Evolutionary conservation across 306 rosid species (phyloP).

Genomic region (Cicer cuneatum): DNA sequence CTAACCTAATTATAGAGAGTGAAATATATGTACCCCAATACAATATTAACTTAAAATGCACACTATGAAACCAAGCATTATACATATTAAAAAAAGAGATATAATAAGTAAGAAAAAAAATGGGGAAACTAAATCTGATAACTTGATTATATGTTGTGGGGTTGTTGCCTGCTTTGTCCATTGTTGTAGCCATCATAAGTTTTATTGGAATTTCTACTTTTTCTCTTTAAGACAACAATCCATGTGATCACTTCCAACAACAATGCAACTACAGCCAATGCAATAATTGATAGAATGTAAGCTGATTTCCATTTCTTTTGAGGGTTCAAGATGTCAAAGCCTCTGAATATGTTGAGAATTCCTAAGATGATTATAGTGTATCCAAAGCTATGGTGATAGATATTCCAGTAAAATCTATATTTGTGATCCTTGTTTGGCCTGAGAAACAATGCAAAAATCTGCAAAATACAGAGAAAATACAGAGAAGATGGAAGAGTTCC

Average conservation of each 20-base stretch:
- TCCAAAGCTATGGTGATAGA: conserved; percentile 81
- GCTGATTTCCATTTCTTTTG: conserved; percentile 64
- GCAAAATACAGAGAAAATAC: conserved; percentile 18
- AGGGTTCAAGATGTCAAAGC: conserved; percentile 64
- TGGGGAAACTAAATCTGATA: background rate
- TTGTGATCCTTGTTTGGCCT: conserved; percentile 85
- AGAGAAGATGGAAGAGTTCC: conserved; percentile 1
- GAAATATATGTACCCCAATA: conserved; percentile 23
- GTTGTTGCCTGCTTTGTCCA: conserved; percentile 49
- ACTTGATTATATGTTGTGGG: conserved; percentile 15
- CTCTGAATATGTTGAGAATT: conserved; percentile 74
- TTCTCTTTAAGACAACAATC: conserved; percentile 70
- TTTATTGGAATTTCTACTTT: conserved; percentile 55
- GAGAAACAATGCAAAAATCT: conserved; percentile 81
- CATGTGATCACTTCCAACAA: conserved; percentile 78
- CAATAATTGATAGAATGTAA: conserved; percentile 51
- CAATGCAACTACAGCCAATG: conserved; percentile 60
- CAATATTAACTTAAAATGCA: conserved; percentile 27
- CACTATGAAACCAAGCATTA: conserved; percentile 45
- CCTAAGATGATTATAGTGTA: conserved; percentile 62
- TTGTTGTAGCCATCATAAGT: conserved; percentile 60
- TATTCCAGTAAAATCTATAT: conserved; percentile 71
- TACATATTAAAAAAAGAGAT: conserved; percentile 20
- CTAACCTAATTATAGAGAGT: background rate
- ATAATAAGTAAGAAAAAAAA: conserved; percentile 5